Conservation (phyloP, 2,329 filamentous ascomycete species). For the Phialophora verrucosa region DNA sequence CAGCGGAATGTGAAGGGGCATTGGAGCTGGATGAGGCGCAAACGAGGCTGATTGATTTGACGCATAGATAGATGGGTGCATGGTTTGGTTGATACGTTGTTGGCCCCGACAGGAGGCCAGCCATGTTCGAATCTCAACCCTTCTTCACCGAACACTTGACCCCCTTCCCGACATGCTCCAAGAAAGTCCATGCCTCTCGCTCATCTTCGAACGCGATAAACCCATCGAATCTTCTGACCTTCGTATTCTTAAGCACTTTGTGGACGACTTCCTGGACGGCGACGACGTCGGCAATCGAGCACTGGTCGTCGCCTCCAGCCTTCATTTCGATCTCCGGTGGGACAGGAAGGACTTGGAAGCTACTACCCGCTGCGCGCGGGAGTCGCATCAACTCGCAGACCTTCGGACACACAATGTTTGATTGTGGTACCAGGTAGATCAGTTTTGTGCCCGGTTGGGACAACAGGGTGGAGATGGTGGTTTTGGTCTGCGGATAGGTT, state of each 20-base stretch:
- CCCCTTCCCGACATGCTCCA: conserved; percentile 28
- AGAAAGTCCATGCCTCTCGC: conserved; percentile 25
- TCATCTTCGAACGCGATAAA: conserved; percentile 30
- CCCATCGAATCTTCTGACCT: conserved; percentile 26
- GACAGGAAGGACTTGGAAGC: conserved; percentile 28
- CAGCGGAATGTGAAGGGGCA: conserved; percentile 15
- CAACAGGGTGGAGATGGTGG: conserved; percentile 29
- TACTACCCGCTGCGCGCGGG: conserved; percentile 18
- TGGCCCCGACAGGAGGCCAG: not conserved
- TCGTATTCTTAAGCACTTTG: conserved; percentile 30
- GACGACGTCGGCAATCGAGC: conserved; percentile 6
- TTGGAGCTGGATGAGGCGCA: conserved; percentile 34
- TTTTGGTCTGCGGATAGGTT: conserved; percentile 21
- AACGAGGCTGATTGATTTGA: not conserved
- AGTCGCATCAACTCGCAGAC: conserved; percentile 28
- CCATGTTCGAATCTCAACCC: not conserved
- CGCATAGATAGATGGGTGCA: not conserved
- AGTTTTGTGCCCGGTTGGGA: conserved; percentile 24
- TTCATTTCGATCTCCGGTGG: conserved; percentile 17
- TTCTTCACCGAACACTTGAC: conserved; percentile 17
- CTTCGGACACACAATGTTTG: conserved; percentile 23
- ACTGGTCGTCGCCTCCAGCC: not conserved
- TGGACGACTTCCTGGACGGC: conserved; percentile 25
- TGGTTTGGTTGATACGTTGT: not conserved
- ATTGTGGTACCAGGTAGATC: conserved; percentile 28